A percentile compares a stretch with the other conserved stretches of the same genome.
phyloP scores from a whole-genome alignment of 2,329 filamentous ascomycete genomes.

The Fusarium sp. region DNA sequence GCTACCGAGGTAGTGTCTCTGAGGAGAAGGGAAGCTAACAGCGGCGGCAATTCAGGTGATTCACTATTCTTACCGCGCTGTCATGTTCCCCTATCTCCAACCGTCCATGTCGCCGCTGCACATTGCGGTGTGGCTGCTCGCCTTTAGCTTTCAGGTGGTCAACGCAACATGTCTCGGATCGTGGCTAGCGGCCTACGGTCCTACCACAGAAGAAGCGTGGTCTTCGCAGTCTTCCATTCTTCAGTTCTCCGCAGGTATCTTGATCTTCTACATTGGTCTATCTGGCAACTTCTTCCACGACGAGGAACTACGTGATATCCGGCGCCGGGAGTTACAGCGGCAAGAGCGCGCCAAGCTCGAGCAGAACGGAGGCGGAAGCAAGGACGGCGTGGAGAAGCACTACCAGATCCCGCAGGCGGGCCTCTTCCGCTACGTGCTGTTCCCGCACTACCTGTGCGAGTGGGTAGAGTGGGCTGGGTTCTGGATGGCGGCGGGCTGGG shows the following conservation, averaged over 20 bases:
- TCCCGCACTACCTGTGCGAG: slow-evolving; percentile 94
- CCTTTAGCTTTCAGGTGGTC: slow-evolving; percentile 79
- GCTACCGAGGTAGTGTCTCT: slow-evolving; percentile 18
- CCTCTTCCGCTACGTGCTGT: slow-evolving; percentile 85
- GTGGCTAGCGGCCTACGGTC: slow-evolving; percentile 87
- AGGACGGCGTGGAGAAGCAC: slow-evolving; percentile 71
- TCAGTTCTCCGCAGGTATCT: slow-evolving; percentile 73
- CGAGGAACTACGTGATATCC: slow-evolving; percentile 87
- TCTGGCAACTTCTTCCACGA: slow-evolving; percentile 89
- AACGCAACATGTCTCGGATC: slow-evolving; percentile 84
- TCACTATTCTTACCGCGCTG: slow-evolving; percentile 91
- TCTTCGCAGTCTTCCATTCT: slow-evolving; percentile 52
- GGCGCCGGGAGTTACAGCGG: slow-evolving; percentile 74
- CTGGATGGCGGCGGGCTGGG: slow-evolving; percentile 77
- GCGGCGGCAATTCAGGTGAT: slow-evolving; percentile 64
- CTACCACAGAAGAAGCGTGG: slow-evolving; percentile 69
- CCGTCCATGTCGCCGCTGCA: slow-evolving; percentile 95
- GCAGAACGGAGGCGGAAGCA: slow-evolving; percentile 36
- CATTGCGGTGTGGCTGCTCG: slow-evolving; percentile 72
- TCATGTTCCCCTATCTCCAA: slow-evolving; percentile 84
- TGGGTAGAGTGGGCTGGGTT: slow-evolving; percentile 97
- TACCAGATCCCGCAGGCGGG: slow-evolving; percentile 89
- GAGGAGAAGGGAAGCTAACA: slow-evolving; percentile 16
- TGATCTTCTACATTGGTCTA: slow-evolving; percentile 82
- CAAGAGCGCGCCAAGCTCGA: slow-evolving; percentile 59